phyloP scores from a whole-genome alignment of 768 basidiomycete genomes.

The Termitomyces sp. region DNA sequence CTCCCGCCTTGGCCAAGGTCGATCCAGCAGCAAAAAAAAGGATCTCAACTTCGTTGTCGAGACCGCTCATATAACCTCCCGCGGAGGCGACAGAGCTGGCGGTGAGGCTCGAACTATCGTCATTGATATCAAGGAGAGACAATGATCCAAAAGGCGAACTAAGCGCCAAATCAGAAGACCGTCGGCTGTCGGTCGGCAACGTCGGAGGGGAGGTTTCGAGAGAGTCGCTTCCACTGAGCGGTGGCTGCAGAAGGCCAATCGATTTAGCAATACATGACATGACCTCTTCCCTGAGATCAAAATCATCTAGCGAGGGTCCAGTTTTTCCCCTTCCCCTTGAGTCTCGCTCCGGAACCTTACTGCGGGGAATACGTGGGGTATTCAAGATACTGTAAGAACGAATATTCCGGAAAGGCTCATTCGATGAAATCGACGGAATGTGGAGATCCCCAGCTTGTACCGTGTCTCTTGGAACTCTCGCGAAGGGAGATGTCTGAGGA shows the following conservation, averaged over 20 bases:
- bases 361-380: slow-evolving; percentile 38
- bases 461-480: slow-evolving; percentile 39
- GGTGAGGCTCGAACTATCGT: slow-evolving; percentile 65
- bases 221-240: slow-evolving; percentile 63
- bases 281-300: slow-evolving; percentile 93
- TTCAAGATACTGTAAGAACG: slow-evolving; percentile 47
- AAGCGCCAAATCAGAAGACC: slow-evolving; percentile 34
- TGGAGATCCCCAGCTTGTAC: slow-evolving; percentile 78
- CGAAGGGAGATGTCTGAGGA: slow-evolving; percentile 15
- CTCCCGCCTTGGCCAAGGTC: slow-evolving; percentile 82
- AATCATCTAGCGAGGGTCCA: slow-evolving; percentile 54
- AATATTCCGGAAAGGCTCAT: slow-evolving; percentile 39
- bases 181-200: slow-evolving; percentile 36
- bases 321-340: slow-evolving; percentile 14
- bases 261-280: slow-evolving; percentile 98
- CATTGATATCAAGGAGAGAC: slow-evolving; percentile 64
- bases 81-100: slow-evolving; percentile 48
- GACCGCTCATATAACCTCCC: slow-evolving; percentile 65
- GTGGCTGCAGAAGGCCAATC: slow-evolving; percentile 88
- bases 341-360: slow-evolving; percentile 18
- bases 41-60: slow-evolving; percentile 97
- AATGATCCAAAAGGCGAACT: slow-evolving; percentile 69
- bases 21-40: slow-evolving; percentile 87
- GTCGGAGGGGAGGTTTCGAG: slow-evolving; percentile 62
- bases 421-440: slow-evolving; percentile 44